A percentile compares a stretch with the other conserved stretches of the same genome.
Evolutionary conservation across 2,329 filamentous ascomycete genomes (phyloP).

Genomic region (Fusarium chlamydosporum): DNA sequence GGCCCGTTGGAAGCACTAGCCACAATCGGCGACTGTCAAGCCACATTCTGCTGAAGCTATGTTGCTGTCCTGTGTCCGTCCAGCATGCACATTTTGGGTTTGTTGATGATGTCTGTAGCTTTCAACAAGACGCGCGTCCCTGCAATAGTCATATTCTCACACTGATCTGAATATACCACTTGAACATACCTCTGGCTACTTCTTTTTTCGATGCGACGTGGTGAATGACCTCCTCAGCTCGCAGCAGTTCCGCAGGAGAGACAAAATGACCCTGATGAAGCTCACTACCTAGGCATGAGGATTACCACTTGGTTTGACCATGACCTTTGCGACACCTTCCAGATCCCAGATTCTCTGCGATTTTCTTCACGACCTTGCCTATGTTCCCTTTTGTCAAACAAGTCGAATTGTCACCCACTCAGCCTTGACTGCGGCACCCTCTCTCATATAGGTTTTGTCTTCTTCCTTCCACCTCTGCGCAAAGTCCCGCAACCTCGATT

Average conservation of each 20-base stretch:
- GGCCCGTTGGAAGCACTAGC: neutral
- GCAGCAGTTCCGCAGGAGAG: too few relatives aligned
- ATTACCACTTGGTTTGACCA: too few relatives aligned
- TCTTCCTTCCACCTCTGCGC: too few relatives aligned
- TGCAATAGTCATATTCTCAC: accelerated
- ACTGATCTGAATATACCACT: neutral
- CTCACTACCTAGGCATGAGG: too few relatives aligned
- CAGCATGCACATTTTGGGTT: neutral
- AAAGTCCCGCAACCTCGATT: neutral
- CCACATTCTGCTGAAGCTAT: neutral
- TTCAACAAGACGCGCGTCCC: neutral
- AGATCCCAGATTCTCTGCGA: too few relatives aligned
- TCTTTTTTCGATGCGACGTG: accelerated
- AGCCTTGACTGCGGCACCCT: neutral
- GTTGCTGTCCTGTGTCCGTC: too few relatives aligned
- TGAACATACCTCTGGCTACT: neutral
- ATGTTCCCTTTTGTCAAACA: neutral
- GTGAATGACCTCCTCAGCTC: too few relatives aligned
- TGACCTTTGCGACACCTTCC: too few relatives aligned
- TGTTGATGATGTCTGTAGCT: neutral
- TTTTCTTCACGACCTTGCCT: too few relatives aligned
- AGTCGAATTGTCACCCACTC: conserved; percentile 12
- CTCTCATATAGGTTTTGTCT: neutral
- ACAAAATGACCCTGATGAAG: too few relatives aligned
- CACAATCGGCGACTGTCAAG: neutral